These are phyloP conservation scores for Ascochyta pisi DNA, from an alignment of 2,329 filamentous ascomycete genomes.

Conservation along the genomic window DNA sequence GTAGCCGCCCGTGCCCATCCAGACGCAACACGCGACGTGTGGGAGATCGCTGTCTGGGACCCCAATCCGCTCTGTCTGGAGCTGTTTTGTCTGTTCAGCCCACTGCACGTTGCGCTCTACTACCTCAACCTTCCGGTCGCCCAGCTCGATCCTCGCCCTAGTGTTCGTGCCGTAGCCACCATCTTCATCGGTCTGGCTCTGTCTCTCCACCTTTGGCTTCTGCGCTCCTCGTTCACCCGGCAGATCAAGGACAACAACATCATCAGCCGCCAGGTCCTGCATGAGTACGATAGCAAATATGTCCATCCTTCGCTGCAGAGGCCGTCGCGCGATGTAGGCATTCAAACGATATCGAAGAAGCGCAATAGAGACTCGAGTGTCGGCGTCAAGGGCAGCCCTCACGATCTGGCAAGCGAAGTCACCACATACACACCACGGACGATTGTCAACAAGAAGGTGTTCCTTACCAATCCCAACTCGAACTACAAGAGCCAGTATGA, in stretches of 20 bases:
- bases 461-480: slow-evolving; percentile 82
- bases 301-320: slow-evolving; percentile 90
- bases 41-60: slow-evolving; percentile 95
- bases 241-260: slow-evolving; percentile 84
- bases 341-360: slow-evolving; percentile 67
- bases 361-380: slow-evolving; percentile 45
- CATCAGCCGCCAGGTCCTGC: slow-evolving; percentile 89
- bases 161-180: slow-evolving; percentile 83
- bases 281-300: slow-evolving; percentile 95
- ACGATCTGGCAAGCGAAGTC: slow-evolving; percentile 58
- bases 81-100: slow-evolving; percentile 90
- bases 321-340: slow-evolving; percentile 77
- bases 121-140: slow-evolving; percentile 83
- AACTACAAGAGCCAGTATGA: slow-evolving; percentile 78
- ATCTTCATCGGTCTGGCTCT: slow-evolving; percentile 77
- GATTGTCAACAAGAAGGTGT: slow-evolving; percentile 73
- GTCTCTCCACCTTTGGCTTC: slow-evolving; percentile 75
- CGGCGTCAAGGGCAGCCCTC: slow-evolving; percentile 50
- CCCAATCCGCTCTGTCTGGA: slow-evolving; percentile 82
- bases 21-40: slow-evolving; percentile 83
- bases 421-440: slow-evolving; percentile 68
- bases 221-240: slow-evolving; percentile 78
- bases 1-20: slow-evolving; percentile 87
- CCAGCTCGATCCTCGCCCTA: slow-evolving; percentile 78
- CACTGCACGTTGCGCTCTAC: slow-evolving; percentile 90